Base-by-base conservation (phyloP, 2,329 filamentous ascomycete species). In the Ophiosphaerella korrae region DNA sequence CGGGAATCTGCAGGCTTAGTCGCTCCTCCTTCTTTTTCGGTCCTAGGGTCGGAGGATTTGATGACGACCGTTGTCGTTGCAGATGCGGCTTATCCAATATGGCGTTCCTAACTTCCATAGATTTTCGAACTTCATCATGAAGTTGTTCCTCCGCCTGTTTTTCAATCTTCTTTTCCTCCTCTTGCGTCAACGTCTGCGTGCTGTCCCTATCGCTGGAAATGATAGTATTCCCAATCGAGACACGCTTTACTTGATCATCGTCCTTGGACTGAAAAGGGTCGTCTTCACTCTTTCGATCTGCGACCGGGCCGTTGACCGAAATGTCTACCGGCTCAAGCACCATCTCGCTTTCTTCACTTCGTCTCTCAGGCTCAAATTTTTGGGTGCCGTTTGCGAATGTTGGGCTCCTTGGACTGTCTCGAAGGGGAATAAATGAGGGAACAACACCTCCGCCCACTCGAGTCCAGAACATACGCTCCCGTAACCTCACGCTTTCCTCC, bases 401-500 rank as follows among this genome's bases (percentile, higher is more conserved):
- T 24, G 62, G 67, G 49, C 70, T 74, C 13, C 60, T 61, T n/a
- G 70, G 66, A 35, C 67, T 61, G 38, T 69, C 62, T 58, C 73
- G 55, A 38, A 66, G 55, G 8, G 64, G 63, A 35, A 77, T 58
- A 43, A 78, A 78, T 11, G 83, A 79, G 1, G 93, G 94, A 11
- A 97, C 77, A 2, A 99, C 91, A 12, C 94, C 94, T 24, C 92
- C 94, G 23, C 93, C 93, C 45, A 99, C 85, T 48, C 94, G 84
- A 43, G 90, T 86, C 94, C 94, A 99, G 71, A 99, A 99, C 89
- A 99, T 96, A 62, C 93, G 87, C 72, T 99, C 94, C 43, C 94
- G 83, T 41, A 97, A 75, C 26, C 88, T 85, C 9, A 97, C 89
- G 50, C 91, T 91, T 77, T 99, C 94, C 70, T 97, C 93, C 94